Percentiles rank a stretch among this genome's conserved stretches.
phyloP scores from a whole-genome alignment of 768 basidiomycete genomes.

The Macrolepiota fuliginosa region DNA sequence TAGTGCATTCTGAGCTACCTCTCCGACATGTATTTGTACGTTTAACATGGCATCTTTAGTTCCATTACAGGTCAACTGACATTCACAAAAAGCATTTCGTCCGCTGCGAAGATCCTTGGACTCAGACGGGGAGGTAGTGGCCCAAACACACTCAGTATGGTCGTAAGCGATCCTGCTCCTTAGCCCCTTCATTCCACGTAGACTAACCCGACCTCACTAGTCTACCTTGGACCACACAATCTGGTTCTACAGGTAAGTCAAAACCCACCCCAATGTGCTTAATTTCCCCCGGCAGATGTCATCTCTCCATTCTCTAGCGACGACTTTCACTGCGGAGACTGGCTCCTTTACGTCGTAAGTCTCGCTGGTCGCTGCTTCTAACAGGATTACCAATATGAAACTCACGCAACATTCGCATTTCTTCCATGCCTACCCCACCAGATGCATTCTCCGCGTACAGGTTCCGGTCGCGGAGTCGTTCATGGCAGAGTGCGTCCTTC shows the following conservation, averaged over 20 bases:
- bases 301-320: constrained; percentile 40
- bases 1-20: constrained; percentile 80
- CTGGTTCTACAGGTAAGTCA: constrained; percentile 69
- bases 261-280: background rate
- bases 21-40: constrained; percentile 78
- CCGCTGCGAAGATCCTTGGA: constrained; percentile 52
- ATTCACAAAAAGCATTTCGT: constrained; percentile 46
- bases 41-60: constrained; percentile 3
- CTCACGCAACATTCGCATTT: constrained; percentile 12
- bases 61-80: constrained; percentile 7
- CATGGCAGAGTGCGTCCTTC: constrained; percentile 61
- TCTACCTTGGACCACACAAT: constrained; percentile 79
- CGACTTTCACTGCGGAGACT: constrained; percentile 74
- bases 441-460: constrained; percentile 41
- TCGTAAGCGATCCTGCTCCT: constrained; percentile 37
- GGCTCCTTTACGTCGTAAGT: constrained; percentile 75
- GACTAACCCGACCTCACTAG: constrained; percentile 27
- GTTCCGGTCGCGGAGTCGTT: constrained; percentile 65
- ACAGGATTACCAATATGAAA: constrained; percentile 4
- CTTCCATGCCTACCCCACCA: background rate
- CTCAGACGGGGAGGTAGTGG: constrained; percentile 48
- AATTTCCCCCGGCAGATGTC: background rate
- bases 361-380: background rate
- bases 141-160: constrained; percentile 56
- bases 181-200: background rate